Percentiles rank a stretch among this genome's conserved stretches.
phyloP scores from a whole-genome alignment of 176 grass and related monocot genomes.

The Thalia dealbata region DNA sequence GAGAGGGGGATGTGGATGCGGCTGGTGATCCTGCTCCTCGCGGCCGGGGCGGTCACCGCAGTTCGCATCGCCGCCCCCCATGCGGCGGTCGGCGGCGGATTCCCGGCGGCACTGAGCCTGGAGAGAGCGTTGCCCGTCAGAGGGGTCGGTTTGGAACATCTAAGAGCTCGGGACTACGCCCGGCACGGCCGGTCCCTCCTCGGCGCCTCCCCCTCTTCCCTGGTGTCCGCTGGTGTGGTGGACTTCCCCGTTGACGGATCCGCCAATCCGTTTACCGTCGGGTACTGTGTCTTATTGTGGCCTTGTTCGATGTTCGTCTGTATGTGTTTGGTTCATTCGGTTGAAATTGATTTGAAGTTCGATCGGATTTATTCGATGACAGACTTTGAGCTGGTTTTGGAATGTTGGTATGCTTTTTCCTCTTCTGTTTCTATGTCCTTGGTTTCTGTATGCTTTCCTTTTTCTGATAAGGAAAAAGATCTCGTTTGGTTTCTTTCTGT shows the following conservation, averaged over 20 bases:
- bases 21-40: background rate
- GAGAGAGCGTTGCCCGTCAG: constrained; percentile 53
- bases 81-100: constrained; percentile 9
- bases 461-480: background rate
- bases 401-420: background rate
- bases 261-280: constrained; percentile 75
- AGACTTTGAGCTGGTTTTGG: background rate
- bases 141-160: constrained; percentile 54
- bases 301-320: background rate
- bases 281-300: constrained; percentile 32
- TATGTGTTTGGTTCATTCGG: background rate
- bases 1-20: background rate
- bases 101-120: constrained; percentile 47
- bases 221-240: constrained; percentile 43
- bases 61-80: background rate
- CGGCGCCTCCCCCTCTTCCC: constrained; percentile 18
- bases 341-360: background rate
- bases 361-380: background rate
- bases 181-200: constrained; percentile 41
- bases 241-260: constrained; percentile 92
- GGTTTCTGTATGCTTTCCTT: too few relatives aligned
- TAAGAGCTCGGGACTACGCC: constrained; percentile 54
- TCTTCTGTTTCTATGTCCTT: background rate
- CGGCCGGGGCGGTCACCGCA: background rate
- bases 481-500: background rate